phyloP scores from a whole-genome alignment of 129 eudicot species.

The Lonicera japonica region DNA sequence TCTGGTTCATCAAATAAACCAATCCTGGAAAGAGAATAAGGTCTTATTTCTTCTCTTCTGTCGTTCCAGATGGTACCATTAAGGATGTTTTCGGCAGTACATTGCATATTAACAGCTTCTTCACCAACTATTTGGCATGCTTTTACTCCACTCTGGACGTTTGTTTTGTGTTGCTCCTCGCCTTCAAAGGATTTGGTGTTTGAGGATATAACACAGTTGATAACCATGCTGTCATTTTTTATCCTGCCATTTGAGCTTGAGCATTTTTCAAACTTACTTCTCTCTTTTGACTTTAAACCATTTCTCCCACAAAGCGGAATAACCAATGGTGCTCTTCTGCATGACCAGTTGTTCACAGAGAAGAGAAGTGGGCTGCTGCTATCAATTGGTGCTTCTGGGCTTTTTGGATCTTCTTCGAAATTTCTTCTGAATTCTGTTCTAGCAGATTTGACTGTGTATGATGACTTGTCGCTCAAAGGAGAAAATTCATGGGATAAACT shows the following conservation, averaged over 20 bases:
- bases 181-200: constrained; percentile 2
- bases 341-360: constrained; percentile 88
- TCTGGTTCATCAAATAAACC: constrained; percentile 20
- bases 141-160: background rate
- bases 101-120: background rate
- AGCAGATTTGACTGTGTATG: constrained; percentile 6
- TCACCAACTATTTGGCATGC: background rate
- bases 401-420: constrained; percentile 19
- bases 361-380: constrained; percentile 51
- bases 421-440: constrained; percentile 22
- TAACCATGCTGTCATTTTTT: constrained; percentile 5
- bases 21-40: constrained; percentile 10
- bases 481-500: constrained; percentile 39
- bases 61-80: background rate
- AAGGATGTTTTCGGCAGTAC: background rate
- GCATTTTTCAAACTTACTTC: constrained; percentile 21
- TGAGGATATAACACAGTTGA: constrained; percentile 2
- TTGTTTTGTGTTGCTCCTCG: constrained; percentile 5
- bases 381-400: constrained; percentile 22
- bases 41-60: constrained; percentile 19
- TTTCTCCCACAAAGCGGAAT: constrained; percentile 33
- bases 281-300: constrained; percentile 35
- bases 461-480: constrained; percentile 18
- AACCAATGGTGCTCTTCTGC: constrained; percentile 53
- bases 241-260: constrained; percentile 23